phyloP scores from a whole-genome alignment of 148 eudicot species.

The Rhododendron mucronatum region DNA sequence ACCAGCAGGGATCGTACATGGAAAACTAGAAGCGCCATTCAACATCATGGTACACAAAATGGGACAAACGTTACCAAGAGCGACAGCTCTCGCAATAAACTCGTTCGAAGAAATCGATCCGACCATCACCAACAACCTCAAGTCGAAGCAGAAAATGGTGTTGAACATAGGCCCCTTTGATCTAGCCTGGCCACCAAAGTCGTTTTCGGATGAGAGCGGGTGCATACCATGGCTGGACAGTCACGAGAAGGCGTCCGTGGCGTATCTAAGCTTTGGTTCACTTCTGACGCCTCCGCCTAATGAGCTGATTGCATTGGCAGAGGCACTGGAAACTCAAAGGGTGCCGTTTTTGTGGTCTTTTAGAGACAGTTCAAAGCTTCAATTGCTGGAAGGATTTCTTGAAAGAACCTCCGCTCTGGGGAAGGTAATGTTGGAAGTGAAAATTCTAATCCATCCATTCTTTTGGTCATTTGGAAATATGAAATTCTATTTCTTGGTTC shows the following conservation, averaged over 20 bases:
- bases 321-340: conserved; percentile 35
- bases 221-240: conserved; percentile 56
- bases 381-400: conserved; percentile 38
- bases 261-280: conserved; percentile 66
- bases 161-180: conserved; percentile 42
- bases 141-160: conserved; percentile 26
- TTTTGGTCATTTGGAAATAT: neutral
- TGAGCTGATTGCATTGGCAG: conserved; percentile 46
- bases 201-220: conserved; percentile 17
- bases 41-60: conserved; percentile 26
- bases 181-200: conserved; percentile 13
- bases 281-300: conserved; percentile 25
- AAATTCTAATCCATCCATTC: neutral
- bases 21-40: conserved; percentile 20
- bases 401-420: conserved; percentile 27
- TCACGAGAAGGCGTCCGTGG: conserved; percentile 28
- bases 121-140: conserved; percentile 21
- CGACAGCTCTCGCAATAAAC: conserved; percentile 35
- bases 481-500: neutral
- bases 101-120: conserved; percentile 48
- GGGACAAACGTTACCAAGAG: conserved; percentile 25
- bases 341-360: conserved; percentile 69
- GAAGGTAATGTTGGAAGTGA: conserved; percentile 12
- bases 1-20: conserved; percentile 30
- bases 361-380: conserved; percentile 19